phyloP scores from a whole-genome alignment of 495 filamentous ascomycete species.

The Hypoxylon intermedium region DNA sequence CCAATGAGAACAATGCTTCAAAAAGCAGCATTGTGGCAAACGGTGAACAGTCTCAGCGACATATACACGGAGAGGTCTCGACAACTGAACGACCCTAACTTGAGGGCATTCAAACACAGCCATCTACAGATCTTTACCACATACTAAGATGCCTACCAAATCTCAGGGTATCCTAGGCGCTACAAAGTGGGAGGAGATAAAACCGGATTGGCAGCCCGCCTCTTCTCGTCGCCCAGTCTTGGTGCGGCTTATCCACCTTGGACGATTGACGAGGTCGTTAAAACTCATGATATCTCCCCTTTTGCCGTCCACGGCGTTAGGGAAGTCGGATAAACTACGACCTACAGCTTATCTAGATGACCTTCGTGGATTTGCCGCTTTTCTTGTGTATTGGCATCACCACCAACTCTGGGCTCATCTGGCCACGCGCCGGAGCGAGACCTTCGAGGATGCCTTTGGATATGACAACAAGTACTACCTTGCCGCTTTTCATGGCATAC shows the following conservation, averaged over 20 bases:
- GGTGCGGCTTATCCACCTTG: not conserved
- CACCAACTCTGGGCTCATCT: slow-evolving; percentile 49
- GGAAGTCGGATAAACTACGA: slow-evolving; percentile 36
- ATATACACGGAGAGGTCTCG: no score
- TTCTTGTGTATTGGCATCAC: slow-evolving; percentile 58
- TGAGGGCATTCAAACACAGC: not conserved
- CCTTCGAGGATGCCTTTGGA: slow-evolving; percentile 46
- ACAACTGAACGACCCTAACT: no score
- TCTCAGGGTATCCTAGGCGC: slow-evolving; percentile 1
- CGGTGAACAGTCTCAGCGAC: no score
- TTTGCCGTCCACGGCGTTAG: not conserved
- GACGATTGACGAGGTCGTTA: slow-evolving; percentile 1
- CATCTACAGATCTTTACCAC: not conserved
- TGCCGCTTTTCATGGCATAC: slow-evolving; percentile 48
- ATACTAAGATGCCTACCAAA: slow-evolving; percentile 3
- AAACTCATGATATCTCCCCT: slow-evolving; percentile 6
- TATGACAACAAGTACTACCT: slow-evolving; percentile 48
- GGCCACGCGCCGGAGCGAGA: slow-evolving; percentile 36
- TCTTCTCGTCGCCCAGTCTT: not conserved
- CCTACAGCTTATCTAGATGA: slow-evolving; percentile 57
- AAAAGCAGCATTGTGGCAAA: no score
- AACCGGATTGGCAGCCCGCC: slow-evolving; percentile 15
- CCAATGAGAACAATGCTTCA: no score
- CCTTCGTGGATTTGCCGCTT: slow-evolving; percentile 55
- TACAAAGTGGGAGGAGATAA: slow-evolving; percentile 34